A percentile compares a stretch with the other conserved stretches of the same genome.
These are phyloP conservation scores for Rosa lucieae DNA, from an alignment of 306 rosid species.

Conservation along the genomic window DNA sequence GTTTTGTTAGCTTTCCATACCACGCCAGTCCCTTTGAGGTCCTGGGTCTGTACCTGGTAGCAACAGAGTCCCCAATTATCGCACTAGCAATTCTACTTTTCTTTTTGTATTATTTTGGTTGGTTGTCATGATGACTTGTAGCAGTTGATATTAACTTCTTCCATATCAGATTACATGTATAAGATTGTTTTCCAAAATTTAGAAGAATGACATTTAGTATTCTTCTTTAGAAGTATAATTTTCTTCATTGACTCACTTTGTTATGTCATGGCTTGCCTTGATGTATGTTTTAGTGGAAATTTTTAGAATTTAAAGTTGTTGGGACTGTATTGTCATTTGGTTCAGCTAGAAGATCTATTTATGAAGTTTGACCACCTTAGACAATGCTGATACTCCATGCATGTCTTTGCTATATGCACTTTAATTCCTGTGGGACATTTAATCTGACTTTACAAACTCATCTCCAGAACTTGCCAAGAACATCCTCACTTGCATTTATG, in stretches of 20 bases:
- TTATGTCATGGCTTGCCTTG: not conserved
- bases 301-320: not conserved
- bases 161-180: not conserved
- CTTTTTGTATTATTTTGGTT: not conserved
- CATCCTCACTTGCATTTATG: slow-evolving; percentile 80
- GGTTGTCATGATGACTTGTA: not conserved
- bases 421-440: slow-evolving; percentile 7
- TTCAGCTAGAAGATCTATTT: not conserved
- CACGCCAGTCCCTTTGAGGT: not conserved
- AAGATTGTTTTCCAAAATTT: not conserved
- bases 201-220: not conserved
- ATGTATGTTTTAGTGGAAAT: not conserved
- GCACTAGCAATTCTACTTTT: not conserved
- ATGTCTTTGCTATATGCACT: not conserved
- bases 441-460: slow-evolving; percentile 29
- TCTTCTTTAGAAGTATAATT: not conserved
- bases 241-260: not conserved
- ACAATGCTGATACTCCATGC: slow-evolving; percentile 1
- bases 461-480: slow-evolving; percentile 80
- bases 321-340: not conserved
- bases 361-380: slow-evolving; percentile 4
- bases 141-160: not conserved
- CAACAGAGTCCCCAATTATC: slow-evolving; percentile 1
- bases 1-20: not conserved
- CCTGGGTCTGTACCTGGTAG: not conserved